Evolutionary conservation across 2,329 filamentous ascomycete species (phyloP), one percentile per base, ranked within the genome.

Genomic region (Coleophoma cylindrospora): DNA sequence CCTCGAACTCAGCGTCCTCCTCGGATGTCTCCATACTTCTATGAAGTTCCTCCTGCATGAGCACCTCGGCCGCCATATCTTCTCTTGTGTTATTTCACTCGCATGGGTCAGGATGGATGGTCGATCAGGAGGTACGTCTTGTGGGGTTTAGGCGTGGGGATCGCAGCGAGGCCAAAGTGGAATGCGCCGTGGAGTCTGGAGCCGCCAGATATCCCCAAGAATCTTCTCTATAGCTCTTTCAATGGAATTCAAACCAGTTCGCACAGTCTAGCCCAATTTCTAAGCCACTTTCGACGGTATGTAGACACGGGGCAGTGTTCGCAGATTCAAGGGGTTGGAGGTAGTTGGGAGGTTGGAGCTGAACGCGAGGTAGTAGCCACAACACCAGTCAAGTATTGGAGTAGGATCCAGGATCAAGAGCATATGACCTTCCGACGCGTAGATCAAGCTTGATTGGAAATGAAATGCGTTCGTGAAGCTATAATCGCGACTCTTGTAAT

Each of bases 1-100:
- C 66, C 43, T 66, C 64, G 45, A 65, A 65, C 34, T 66, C 64
- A 8, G 61, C 64, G 51, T 66, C 62, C 27, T 67, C 65, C 27
- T 66, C 64, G 10, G 62, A 65, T 2, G 61, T 64, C n/a, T 55
- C 62, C 56, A 65, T 59, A 50, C 55, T 63, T 34, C 61, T 52
- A 51, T 64, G 61, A 37, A 62, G 57, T 54, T 66, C 57, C 53
- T 63, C 58, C 57, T 63, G 64, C 50, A 59, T 54, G 52, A 62
- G 56, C 51, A 54, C 57, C 51, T 54, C 61, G 51, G 61, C 58
- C 54, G 59, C 57, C 62, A 65, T 64, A 17, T 40, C 48, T 56
- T 47, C 57, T 51, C 22, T 55, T 10, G 38, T 21, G 45, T 47
- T 32, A 49, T 50, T 33, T 48, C 58, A 63, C 63, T 52, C 57